Evolutionary conservation across 345 rosid species (phyloP).

Genomic region (Erucastrum elatum): DNA sequence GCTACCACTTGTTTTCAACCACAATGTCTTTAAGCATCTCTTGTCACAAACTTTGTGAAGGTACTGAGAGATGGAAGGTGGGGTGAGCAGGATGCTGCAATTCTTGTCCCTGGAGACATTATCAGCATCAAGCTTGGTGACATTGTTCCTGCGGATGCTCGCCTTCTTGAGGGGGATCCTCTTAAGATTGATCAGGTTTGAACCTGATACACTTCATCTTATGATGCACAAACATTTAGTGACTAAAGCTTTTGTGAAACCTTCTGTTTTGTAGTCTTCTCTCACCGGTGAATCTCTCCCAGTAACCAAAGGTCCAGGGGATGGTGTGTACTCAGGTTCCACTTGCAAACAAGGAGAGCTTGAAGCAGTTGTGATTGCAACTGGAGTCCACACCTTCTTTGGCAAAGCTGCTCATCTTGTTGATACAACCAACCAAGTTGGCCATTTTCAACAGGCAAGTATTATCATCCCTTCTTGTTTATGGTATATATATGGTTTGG

Average conservation of each 20-base stretch:
- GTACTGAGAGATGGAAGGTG: conserved; percentile 96
- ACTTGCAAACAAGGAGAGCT: conserved; percentile 98
- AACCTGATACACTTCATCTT: background rate
- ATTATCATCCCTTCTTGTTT: background rate
- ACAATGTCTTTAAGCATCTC: background rate
- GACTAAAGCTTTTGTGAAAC: conserved; percentile 9
- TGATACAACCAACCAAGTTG: conserved; percentile 97
- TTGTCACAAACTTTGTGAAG: conserved; percentile 42
- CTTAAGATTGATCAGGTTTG: conserved; percentile 92
- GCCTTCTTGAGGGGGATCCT: conserved; percentile 93
- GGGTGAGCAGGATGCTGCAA: conserved; percentile 89
- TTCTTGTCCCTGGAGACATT: conserved; percentile 91
- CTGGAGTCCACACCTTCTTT: conserved; percentile 97
- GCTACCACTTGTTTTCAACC: conserved; percentile 1
- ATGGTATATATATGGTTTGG: conserved; percentile 12
- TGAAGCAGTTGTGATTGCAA: conserved; percentile 93
- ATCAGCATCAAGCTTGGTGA: conserved; percentile 92
- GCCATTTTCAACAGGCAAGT: conserved; percentile 88
- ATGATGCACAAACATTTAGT: background rate
- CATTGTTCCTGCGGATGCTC: conserved; percentile 97
- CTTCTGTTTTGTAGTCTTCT: conserved; percentile 65
- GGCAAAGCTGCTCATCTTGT: conserved; percentile 99
- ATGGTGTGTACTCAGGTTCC: conserved; percentile 96
- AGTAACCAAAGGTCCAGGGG: conserved; percentile 94
- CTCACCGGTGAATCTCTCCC: conserved; percentile 99